Percentiles rank a stretch among this genome's conserved stretches.
Conservation (phyloP, 2,329 filamentous ascomycete genomes). For the Lachnellula hyalina region DNA sequence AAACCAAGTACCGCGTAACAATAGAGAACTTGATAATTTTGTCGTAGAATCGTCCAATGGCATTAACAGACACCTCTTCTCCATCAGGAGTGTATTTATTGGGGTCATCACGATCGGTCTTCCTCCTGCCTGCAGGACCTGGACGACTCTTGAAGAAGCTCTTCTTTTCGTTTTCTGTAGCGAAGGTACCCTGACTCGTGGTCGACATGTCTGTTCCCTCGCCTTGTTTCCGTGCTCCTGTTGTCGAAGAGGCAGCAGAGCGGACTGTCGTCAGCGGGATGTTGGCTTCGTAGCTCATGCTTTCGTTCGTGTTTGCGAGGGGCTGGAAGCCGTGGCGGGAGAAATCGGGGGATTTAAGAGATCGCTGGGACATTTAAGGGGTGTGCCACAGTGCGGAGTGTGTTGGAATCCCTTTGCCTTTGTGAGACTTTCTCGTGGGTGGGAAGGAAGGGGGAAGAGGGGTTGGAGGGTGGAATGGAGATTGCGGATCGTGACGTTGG, state of each 20-base stretch:
- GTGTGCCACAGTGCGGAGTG: not conserved
- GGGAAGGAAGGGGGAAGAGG: not conserved
- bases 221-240: constrained; percentile 44
- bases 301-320: constrained; percentile 12
- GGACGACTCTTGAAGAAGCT: constrained; percentile 14
- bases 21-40: constrained; percentile 60
- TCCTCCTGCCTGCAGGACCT: constrained; percentile 41
- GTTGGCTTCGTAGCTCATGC: constrained; percentile 29
- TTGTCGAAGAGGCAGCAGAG: constrained; percentile 49
- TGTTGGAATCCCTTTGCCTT: not conserved
- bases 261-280: constrained; percentile 53
- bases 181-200: not conserved
- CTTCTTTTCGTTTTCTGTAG: constrained; percentile 25
- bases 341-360: constrained; percentile 22
- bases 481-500: not conserved
- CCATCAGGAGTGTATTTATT: constrained; percentile 39
- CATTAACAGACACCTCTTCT: constrained; percentile 54
- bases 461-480: constrained; percentile 3
- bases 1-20: constrained; percentile 62
- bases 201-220: constrained; percentile 27
- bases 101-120: constrained; percentile 32
- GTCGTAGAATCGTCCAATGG: constrained; percentile 60
- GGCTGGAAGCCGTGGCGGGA: constrained; percentile 26
- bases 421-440: not conserved
- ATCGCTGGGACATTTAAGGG: constrained; percentile 25